Evolutionary conservation across 2,329 filamentous ascomycete species (phyloP), one percentile per base, ranked within the genome.

Genomic region (Pseudogymnoascus sp.): DNA sequence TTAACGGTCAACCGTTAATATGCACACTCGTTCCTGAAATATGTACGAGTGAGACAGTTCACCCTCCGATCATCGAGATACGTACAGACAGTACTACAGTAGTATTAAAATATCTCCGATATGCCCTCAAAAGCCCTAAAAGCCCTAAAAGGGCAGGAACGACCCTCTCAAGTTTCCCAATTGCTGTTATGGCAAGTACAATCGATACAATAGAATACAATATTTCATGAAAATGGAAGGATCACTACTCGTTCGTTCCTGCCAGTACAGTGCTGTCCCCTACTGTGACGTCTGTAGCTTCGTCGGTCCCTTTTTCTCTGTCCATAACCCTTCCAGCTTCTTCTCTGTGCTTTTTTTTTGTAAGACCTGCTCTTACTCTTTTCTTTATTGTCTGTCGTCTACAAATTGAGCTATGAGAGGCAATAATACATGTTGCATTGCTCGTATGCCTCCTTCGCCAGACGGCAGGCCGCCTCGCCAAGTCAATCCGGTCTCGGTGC

Each of bases 391-490:
- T 18, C 28, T 12, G 4, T 14, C 28, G 0, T 56, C n/a, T 34
- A 14, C 28, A 56, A 18, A 34, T 34, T 56, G 49, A 21, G 28
- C 16, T 16, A 56, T 56, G 49, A 34, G 49, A 34, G 49, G 49
- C 49, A 34, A 56, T 18, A 14, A 56, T 18, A 14, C 37, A 42
- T 73, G 72, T 63, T 73, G 72, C 53, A 71, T 65, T 18, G 66
- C 67, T 61, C 66, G 68, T 12, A 49, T 66, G 37, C 68, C 71
- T 14, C 70, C 72, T n/a, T 73, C 72, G 9, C 72, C 72, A 28
- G 70, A 73, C 59, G 65, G 64, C 9, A 49, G 66, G 9, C 62
- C 69, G 31, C 64, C 71, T 18, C 67, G 72, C 62, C 69, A 65
- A 38, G 62, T 65, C 16, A 11, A 36, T 12, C 49, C n/a, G 5